Evolutionary conservation across 2,329 filamentous ascomycete genomes (phyloP), one percentile per base, ranked within the genome.

Genomic region (Nemania sp.): DNA sequence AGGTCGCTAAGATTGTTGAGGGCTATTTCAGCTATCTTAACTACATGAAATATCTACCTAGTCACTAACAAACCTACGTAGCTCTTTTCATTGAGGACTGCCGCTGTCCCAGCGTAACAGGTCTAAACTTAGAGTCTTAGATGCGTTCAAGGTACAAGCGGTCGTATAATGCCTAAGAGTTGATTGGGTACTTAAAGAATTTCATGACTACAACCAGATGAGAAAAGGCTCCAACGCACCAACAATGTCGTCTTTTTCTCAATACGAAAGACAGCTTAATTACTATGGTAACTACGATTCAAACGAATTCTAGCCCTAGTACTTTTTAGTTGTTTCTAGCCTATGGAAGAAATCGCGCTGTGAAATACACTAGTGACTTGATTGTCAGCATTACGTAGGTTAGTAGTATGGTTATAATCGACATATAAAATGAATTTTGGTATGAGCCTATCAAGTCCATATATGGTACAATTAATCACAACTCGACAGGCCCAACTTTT

Each of bases 391-490:
- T 51, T 20, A 11, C 51, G 52, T 15, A 38, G 2, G 10, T 54
- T 15, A 10, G n/a, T 15, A 5, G 18, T 3, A 38, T 51, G 29
- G 24, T 15, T 60, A 24, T 13, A 51, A 62, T 53, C 15, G 53
- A 62, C 22, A 26, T 27, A 59, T 65, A 71, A 72, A 68, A 15
- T 63, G 58, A 70, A 63, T 56, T 71, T 75, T 75, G 63, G 62
- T 71, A 68, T 59, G 62, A 75, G 69, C 70, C 73, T 72, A 66
- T 65, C 68, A 64, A 51, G 29, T 74, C 69, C 70, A 64, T 62
- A 63, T 77, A 77, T 76, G 61, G 53, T 77, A 77, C 75, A 77
- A 62, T 66, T 65, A 63, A 70, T 61, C 67, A 56, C 63, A 60
- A 49, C 61, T 62, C 53, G 59, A 65, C 69, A 68, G 2, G 38